Evolutionary conservation across 768 basidiomycete genomes (phyloP), one percentile per base, ranked within the genome.

Genomic region (Zangia roseola): DNA sequence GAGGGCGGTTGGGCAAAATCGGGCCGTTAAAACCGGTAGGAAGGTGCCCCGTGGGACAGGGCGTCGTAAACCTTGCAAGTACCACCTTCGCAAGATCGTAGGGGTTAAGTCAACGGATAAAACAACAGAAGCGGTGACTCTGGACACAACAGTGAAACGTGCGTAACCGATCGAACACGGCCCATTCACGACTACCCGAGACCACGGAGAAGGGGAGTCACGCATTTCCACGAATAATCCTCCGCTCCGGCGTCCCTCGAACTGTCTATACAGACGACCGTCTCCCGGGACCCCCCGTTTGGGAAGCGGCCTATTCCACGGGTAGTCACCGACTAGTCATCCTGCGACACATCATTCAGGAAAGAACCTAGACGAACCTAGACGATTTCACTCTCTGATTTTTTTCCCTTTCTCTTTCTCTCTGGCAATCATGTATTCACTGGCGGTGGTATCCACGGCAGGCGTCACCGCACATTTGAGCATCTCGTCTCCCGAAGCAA

Each of bases 371-470:
- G 44, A 64, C 75, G 49, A 49, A 79, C 82, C 70, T 73, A 30
- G 68, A 76, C 72, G 5, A 88, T 74, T 58, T 78, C 74, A 10
- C 75, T n/a, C n/a, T n/a, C n/a, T n/a, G n/a, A n/a, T n/a, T n/a
- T n/a, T n/a, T n/a, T n/a, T n/a, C n/a, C n/a, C n/a, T n/a, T n/a
- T n/a, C n/a, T n/a, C n/a, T n/a, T n/a, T n/a, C n/a, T n/a, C n/a
- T n/a, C n/a, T n/a, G n/a, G n/a, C 75, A 5, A 73, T 76, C 47
- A 78, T 67, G n/a, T 75, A 61, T 36, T 72, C 76, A 9, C n/a
- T n/a, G n/a, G n/a, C n/a, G n/a, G 88, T 90, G 26, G 90, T 75
- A 67, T 92, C 90, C 10, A 88, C 72, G 9, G 84, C 82, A 41
- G 89, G 81, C 42, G 23, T 38, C 49, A n/a, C n/a, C n/a, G n/a